A percentile compares a stretch with the other conserved stretches of the same genome.
These are phyloP conservation scores for Podaxis carcinomalis DNA, from an alignment of 768 basidiomycete species.

Conservation along the genomic window DNA sequence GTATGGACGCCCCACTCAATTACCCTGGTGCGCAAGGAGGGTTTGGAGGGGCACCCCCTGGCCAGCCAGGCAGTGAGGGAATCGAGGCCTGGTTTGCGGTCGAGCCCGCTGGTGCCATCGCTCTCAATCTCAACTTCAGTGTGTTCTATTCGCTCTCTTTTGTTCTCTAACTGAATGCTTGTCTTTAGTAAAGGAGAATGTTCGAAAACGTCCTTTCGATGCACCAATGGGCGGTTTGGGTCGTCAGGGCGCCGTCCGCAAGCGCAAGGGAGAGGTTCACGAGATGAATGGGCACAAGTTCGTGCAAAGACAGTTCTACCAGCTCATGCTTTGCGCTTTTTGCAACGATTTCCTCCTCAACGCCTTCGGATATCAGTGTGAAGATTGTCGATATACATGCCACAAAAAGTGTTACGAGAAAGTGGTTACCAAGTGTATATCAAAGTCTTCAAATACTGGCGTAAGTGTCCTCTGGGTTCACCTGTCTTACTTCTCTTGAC, in stretches of 20 bases:
- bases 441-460: slow-evolving; percentile 83
- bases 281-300: slow-evolving; percentile 99
- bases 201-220: slow-evolving; percentile 93
- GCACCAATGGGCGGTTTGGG: slow-evolving; percentile 83
- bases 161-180: slow-evolving; percentile 12
- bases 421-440: slow-evolving; percentile 99
- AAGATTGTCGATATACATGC: slow-evolving; percentile 98
- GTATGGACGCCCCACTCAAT: slow-evolving; percentile 47
- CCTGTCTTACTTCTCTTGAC: slow-evolving; percentile 1
- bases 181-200: slow-evolving; percentile 89
- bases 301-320: slow-evolving; percentile 95
- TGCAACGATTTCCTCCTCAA: slow-evolving; percentile 98
- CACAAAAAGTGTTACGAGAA: slow-evolving; percentile 99
- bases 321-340: slow-evolving; percentile 96
- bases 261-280: slow-evolving; percentile 96
- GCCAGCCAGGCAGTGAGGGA: slow-evolving; percentile 55
- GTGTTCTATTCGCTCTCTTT: slow-evolving; percentile 26
- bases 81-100: slow-evolving; percentile 97
- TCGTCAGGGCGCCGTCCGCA: slow-evolving; percentile 96
- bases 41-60: slow-evolving; percentile 28
- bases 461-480: slow-evolving; percentile 42
- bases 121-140: slow-evolving; percentile 90
- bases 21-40: slow-evolving; percentile 32
- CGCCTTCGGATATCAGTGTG: slow-evolving; percentile 97
- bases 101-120: slow-evolving; percentile 94